Base-by-base conservation (phyloP, 495 filamentous ascomycete genomes). In the Clavariopsis aquatica region DNA sequence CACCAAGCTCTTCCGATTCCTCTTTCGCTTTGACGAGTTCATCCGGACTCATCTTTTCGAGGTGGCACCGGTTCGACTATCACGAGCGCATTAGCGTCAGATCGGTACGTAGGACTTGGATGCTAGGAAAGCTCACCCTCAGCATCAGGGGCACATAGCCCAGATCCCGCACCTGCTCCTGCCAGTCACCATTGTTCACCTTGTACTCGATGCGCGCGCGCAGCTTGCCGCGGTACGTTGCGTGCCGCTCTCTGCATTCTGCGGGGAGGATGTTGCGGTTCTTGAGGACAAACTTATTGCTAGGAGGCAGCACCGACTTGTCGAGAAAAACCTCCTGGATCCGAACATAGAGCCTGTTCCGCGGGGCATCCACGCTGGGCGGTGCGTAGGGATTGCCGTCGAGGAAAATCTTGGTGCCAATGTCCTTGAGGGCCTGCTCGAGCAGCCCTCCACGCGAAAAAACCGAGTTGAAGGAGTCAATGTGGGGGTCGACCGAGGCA, bases 391-490 rank as follows among this genome's bases (percentile, higher is more conserved):
- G 70, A 52, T 89, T 85, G 49, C 91, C 91, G 76, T 98, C 92
- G 34, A 96, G 81, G 74, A 91, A 92, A 1, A 83, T 83, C 78
- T 92, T 94, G 62, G 86, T 90, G 59, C 94, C 94, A 72, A 98
- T 96, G 71, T 98, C 94, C 71, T 83, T 84, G 57, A 97, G 69
- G 13, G 83, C 91, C 23, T 87, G 85, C 53, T 90, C 87, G 46
- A 98, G 76, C 24, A 96, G 81, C 47, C 87, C 84, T 47, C 81
- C 77, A 66, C 78, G 79, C 15, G 86, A 86, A 71, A 96, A 92
- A 41, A 96, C 79, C n/a, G 89, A 88, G 80, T 98, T 96, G 85
- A 97, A 98, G 9, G 94, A 93, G 65, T 96, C 86, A 72, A 96
- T 86, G 74, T 98, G 94, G 31, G 94, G 94, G 61, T 87, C 81